Evolutionary conservation across 129 eudicot species (phyloP).

Genomic region (Flaveria sonorensis): DNA sequence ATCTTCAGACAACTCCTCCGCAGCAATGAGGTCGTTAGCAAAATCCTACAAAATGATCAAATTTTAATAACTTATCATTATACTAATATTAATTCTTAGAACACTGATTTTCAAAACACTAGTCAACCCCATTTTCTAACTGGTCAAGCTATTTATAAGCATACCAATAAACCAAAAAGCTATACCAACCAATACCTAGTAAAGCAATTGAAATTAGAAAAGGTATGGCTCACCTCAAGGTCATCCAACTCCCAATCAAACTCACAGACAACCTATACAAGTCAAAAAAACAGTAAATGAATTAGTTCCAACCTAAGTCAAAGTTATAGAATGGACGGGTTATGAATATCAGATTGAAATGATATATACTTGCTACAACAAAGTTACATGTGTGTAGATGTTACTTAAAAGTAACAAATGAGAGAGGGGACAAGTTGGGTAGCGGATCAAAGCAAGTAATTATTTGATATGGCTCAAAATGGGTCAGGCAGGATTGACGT

Average conservation of each 20-base stretch:
- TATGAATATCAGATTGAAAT: not conserved
- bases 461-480: not conserved
- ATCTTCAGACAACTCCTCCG: slow-evolving; percentile 64
- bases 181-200: not conserved
- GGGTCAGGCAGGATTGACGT: not conserved
- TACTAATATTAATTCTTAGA: not conserved
- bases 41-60: slow-evolving; percentile 54
- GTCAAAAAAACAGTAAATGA: slow-evolving; percentile 3
- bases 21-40: slow-evolving; percentile 64
- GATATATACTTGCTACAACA: not conserved
- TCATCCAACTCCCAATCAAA: slow-evolving; percentile 94
- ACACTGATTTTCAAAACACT: not conserved
- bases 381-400: too few species aligned
- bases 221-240: slow-evolving; percentile 58
- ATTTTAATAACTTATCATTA: not conserved
- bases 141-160: not conserved
- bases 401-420: not conserved
- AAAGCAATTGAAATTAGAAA: not conserved
- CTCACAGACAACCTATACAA: slow-evolving; percentile 63
- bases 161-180: not conserved
- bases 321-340: not conserved
- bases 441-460: not conserved
- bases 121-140: not conserved
- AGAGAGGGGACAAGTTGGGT: not conserved
- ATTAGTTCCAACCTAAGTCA: not conserved